A percentile compares a stretch with the other conserved stretches of the same genome.
phyloP scores from a whole-genome alignment of 352 stramenopile species.

The Pythium coloratum region DNA sequence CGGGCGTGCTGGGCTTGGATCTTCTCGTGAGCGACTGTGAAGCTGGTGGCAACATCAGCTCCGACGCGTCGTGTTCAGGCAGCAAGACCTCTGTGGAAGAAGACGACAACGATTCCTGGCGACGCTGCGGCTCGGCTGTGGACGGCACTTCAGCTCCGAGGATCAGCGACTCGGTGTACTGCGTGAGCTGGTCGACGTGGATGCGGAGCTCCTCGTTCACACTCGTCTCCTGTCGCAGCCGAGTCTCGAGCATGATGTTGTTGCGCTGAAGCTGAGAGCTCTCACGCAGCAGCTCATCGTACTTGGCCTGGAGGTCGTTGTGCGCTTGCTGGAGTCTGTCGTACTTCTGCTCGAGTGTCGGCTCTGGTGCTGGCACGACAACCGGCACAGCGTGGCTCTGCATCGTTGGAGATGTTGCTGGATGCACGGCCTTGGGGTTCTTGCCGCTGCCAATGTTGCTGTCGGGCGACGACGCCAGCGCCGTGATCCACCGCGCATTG shows the following conservation, averaged over 20 bases:
- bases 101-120: slow-evolving; percentile 15
- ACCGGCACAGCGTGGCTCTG: background rate
- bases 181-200: slow-evolving; percentile 68
- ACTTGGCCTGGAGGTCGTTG: slow-evolving; percentile 56
- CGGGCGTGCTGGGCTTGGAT: slow-evolving; percentile 3
- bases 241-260: slow-evolving; percentile 64
- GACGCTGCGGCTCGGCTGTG: background rate
- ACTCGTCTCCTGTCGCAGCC: slow-evolving; percentile 63
- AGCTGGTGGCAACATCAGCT: background rate
- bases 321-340: slow-evolving; percentile 47
- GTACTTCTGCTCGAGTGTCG: slow-evolving; percentile 51
- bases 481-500: slow-evolving; percentile 72
- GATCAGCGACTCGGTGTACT: slow-evolving; percentile 71
- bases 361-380: slow-evolving; percentile 1
- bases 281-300: slow-evolving; percentile 44
- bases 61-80: background rate
- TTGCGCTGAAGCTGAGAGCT: slow-evolving; percentile 54
- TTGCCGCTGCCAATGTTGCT: slow-evolving; percentile 27
- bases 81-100: background rate
- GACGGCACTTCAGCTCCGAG: slow-evolving; percentile 20
- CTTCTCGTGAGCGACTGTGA: background rate
- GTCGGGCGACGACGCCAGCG: slow-evolving; percentile 32
- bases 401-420: slow-evolving; percentile 19
- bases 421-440: slow-evolving; percentile 24
- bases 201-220: slow-evolving; percentile 61